Conservation (phyloP, 75 land plant genomes). For the Ceratopteris richardii region DNA sequence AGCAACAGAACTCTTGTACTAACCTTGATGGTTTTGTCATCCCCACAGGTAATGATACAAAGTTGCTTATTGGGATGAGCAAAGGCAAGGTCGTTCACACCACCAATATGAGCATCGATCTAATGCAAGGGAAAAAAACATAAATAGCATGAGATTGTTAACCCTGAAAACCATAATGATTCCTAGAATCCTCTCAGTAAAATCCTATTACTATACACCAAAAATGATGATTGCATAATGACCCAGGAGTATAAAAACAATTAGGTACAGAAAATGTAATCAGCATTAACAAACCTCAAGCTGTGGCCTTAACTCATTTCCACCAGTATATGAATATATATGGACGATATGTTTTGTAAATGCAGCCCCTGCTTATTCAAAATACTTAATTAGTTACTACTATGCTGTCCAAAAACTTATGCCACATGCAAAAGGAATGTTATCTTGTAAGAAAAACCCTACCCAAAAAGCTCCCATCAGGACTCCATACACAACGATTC, state of each 20-base stretch:
- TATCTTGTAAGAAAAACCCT: neutral
- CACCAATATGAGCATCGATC: no score
- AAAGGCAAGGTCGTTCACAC: no score
- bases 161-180: neutral
- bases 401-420: neutral
- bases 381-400: slow-evolving; percentile 1
- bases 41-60: slow-evolving; percentile 17
- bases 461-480: slow-evolving; percentile 25
- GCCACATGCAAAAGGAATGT: neutral
- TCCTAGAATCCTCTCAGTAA: no score
- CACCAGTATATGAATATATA: slow-evolving; percentile 32
- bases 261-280: neutral
- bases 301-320: slow-evolving; percentile 30
- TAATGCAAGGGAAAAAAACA: slow-evolving; percentile 19
- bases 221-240: no score
- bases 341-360: slow-evolving; percentile 37
- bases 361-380: slow-evolving; percentile 31
- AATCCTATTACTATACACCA: no score
- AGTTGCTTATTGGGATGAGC: no score
- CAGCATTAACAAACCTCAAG: slow-evolving; percentile 27
- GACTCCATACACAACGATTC: no score
- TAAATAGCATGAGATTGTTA: slow-evolving; percentile 19
- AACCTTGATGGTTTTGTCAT: slow-evolving; percentile 25
- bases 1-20: no score
- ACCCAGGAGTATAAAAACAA: neutral